Base-by-base conservation (phyloP, 768 basidiomycete genomes). In the Leccinum subtestaceum region DNA sequence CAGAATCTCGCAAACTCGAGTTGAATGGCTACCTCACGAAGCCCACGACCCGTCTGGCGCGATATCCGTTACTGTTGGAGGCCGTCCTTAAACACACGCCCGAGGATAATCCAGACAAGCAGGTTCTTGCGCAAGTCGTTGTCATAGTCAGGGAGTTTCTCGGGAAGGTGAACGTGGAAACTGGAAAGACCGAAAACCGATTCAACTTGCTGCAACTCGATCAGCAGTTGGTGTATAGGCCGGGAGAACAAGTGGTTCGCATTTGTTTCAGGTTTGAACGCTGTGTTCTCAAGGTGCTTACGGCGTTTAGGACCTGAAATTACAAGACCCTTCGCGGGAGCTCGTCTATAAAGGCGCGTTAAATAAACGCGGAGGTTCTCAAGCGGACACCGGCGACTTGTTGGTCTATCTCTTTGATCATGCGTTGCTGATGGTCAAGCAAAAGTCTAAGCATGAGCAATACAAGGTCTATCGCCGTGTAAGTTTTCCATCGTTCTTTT, bases 21-120 rank as follows among this genome's bases (percentile, higher is more conserved):
- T 77, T 99, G 52, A 99, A 99, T 71, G 97, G 93, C 1, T 99
- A 98, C 73, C 79, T 99, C 43, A 99, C 97, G 7, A 98, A 98
- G 73, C 97, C 97, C 2, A 98, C 97, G 2, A 98, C 97, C 5
- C 88, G 97, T 66, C 80, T 99, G 27, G 97, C 96, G n/a, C 81
- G 97, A 62, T 98, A 98, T 72, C 97, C 97, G 7, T 81, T 99
- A 2, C 77, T 98, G 2, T 80, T 99, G 31, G 94, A 93, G 64
- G 95, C 93, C 15, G 92, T 97, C 11, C 76, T 89, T 57, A 98
- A 98, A 74, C 86, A 95, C 53, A 99, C 97, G 0, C 85, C 90
- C 0, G 92, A 94, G 27, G 93, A 94, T 67, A 91, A 86, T 66
- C 85, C 89, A 1, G 97, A 99, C 72, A 93, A 95, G 75, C 74